Evolutionary conservation across 2,329 filamentous ascomycete genomes (phyloP), one percentile per base, ranked within the genome.

Genomic region (Pseudomassariella vexata): DNA sequence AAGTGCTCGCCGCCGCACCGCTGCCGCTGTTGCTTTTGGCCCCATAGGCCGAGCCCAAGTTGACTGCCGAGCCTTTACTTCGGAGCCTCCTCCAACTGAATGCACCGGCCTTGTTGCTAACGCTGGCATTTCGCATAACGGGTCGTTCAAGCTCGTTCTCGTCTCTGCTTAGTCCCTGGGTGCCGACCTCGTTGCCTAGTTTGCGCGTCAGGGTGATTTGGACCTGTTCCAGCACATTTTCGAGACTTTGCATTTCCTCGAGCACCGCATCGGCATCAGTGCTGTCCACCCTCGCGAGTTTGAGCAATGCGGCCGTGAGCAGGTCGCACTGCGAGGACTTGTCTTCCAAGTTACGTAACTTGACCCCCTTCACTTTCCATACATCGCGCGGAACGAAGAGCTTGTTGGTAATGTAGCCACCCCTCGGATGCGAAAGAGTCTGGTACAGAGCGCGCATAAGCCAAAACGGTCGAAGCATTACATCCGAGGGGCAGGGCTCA

Each of bases 401-500:
- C 48, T 88, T 89, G 15, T 81, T 90, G 32, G 89, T 94, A 14
- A 98, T 54, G 53, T 95, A 98, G 11, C 89, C 92, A 22, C 92
- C 92, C 16, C 87, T 79, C 3, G 90, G 87, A 50, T 98, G 90
- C 12, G 82, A 83, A 26, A 98, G 77, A 0, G 89, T 95, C 55
- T 95, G 87, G 53, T 92, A 94, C 17, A 98, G 70, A 40, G 85
- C 89, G 34, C 92, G 80, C 86, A 98, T 95, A 26, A 98, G 69
- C 92, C 92, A 98, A 58, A 95, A 98, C 2, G 92, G 94, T 14
- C 92, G 80, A n/a, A 96, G 70, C 48, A 95, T 72, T 38, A 82
- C 81, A 24, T 94, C 87, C 21, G 83, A 85, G 1, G 92, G 92
- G 53, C 94, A 98, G 3, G 92, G 85, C 52, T 98, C 92, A 5